Conservation (phyloP, 2,329 filamentous ascomycete genomes). For the Trichoderma sp. region DNA sequence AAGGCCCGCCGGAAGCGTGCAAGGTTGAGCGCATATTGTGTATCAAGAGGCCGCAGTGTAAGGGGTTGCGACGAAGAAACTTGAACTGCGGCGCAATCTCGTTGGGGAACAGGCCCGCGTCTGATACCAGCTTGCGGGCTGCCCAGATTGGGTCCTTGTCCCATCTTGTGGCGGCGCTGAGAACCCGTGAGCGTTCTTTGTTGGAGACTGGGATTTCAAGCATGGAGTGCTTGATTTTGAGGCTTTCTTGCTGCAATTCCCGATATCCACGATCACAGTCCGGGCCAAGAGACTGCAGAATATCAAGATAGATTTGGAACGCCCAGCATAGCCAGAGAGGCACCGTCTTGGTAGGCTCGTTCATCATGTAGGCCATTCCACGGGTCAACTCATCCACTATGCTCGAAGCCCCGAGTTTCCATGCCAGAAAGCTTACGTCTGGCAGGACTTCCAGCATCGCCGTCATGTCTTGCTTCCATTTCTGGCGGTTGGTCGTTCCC, state of each 20-base stretch:
- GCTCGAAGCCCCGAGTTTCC: neutral
- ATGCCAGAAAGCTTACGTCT: neutral
- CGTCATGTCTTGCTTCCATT: conserved; percentile 8
- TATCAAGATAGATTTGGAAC: neutral
- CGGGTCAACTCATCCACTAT: neutral
- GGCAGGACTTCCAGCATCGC: conserved; percentile 5
- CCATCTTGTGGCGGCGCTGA: neutral
- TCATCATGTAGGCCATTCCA: neutral
- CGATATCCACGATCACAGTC: neutral
- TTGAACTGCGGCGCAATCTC: neutral
- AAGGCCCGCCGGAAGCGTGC: neutral
- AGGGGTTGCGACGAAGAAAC: neutral
- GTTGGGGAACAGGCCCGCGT: neutral
- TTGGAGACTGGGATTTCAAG: neutral
- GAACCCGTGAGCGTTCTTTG: neutral
- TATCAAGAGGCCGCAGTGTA: neutral
- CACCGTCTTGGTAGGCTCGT: neutral
- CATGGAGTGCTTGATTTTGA: neutral
- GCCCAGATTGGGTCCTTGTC: neutral
- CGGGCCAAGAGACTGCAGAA: neutral
- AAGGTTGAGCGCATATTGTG: neutral
- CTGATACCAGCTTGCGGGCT: neutral
- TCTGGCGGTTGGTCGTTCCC: neutral
- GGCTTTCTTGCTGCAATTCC: neutral
- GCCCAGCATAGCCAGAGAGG: neutral